These are phyloP conservation scores for Terfezia claveryi DNA, from an alignment of 495 filamentous ascomycete genomes.

Conservation along the genomic window DNA sequence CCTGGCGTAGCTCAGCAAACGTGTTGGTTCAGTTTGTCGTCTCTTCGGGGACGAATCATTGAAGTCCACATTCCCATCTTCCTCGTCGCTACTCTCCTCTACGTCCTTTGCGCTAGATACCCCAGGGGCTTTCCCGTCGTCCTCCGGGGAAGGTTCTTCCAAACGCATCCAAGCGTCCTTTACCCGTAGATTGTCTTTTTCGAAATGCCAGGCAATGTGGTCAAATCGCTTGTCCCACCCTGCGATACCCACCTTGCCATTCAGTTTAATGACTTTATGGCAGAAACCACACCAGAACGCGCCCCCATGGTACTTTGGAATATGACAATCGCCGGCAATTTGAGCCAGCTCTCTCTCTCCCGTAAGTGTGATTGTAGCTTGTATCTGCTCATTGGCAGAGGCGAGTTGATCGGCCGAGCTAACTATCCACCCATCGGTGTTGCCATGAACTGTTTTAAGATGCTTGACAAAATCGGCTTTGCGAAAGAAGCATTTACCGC, in stretches of 20 bases:
- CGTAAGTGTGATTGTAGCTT: slow-evolving; percentile 35
- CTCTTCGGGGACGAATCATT: no score
- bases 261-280: slow-evolving; percentile 31
- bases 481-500: slow-evolving; percentile 38
- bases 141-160: slow-evolving; percentile 9
- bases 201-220: slow-evolving; percentile 70
- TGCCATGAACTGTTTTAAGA: slow-evolving; percentile 31
- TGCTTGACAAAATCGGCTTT: slow-evolving; percentile 39
- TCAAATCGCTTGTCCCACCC: slow-evolving; percentile 62
- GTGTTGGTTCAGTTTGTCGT: no score
- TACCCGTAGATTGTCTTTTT: slow-evolving; percentile 18
- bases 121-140: slow-evolving; percentile 16
- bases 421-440: slow-evolving; percentile 23
- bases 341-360: slow-evolving; percentile 18
- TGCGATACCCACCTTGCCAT: slow-evolving; percentile 24
- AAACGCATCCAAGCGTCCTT: slow-evolving; percentile 27
- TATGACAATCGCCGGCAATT: background rate
- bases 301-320: background rate
- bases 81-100: slow-evolving; percentile 7
- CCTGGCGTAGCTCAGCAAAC: no score
- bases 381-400: slow-evolving; percentile 28
- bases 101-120: slow-evolving; percentile 21
- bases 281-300: slow-evolving; percentile 90
- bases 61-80: background rate
- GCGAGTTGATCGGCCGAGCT: slow-evolving; percentile 22